Conservation (phyloP, 1,139 yeast genomes). For the Pneumocystis oryctolagi region DNA sequence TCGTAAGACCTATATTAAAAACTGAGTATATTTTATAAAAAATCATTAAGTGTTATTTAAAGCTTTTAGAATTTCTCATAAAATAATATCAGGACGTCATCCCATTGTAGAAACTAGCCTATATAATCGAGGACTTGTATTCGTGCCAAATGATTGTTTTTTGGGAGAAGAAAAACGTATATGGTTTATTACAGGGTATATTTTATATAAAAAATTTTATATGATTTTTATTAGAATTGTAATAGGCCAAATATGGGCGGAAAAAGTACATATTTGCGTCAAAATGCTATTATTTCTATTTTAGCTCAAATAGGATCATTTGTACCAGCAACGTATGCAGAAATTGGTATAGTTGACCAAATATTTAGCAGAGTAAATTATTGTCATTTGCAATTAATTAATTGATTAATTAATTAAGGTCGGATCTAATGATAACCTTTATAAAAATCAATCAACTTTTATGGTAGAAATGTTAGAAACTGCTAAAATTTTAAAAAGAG, state of each 20-base stretch:
- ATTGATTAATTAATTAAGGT: slow-evolving; percentile 22
- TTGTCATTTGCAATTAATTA: neutral
- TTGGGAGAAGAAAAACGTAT: slow-evolving; percentile 26
- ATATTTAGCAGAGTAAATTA: slow-evolving; percentile 49
- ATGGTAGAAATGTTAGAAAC: slow-evolving; percentile 99
- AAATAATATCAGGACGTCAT: slow-evolving; percentile 51
- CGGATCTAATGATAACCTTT: slow-evolving; percentile 85
- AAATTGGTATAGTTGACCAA: slow-evolving; percentile 67
- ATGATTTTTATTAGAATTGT: neutral
- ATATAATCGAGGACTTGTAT: slow-evolving; percentile 31
- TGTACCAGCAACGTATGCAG: slow-evolving; percentile 49
- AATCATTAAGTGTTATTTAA: neutral
- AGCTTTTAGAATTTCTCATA: slow-evolving; percentile 2
- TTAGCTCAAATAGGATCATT: slow-evolving; percentile 19
- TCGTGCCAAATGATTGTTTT: slow-evolving; percentile 51
- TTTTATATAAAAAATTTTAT: neutral
- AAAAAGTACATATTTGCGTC: slow-evolving; percentile 77
- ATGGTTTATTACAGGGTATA: slow-evolving; percentile 70
- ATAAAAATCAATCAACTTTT: slow-evolving; percentile 75
- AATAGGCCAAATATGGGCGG: slow-evolving; percentile 86
- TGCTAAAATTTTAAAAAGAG: slow-evolving; percentile 57
- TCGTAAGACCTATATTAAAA: slow-evolving; percentile 53
- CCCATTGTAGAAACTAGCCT: slow-evolving; percentile 77
- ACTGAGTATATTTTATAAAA: slow-evolving; percentile 25
- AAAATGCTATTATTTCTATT: slow-evolving; percentile 69